Evolutionary conservation across 148 eudicot species (phyloP).

Genomic region (Camellia granthamiana): DNA sequence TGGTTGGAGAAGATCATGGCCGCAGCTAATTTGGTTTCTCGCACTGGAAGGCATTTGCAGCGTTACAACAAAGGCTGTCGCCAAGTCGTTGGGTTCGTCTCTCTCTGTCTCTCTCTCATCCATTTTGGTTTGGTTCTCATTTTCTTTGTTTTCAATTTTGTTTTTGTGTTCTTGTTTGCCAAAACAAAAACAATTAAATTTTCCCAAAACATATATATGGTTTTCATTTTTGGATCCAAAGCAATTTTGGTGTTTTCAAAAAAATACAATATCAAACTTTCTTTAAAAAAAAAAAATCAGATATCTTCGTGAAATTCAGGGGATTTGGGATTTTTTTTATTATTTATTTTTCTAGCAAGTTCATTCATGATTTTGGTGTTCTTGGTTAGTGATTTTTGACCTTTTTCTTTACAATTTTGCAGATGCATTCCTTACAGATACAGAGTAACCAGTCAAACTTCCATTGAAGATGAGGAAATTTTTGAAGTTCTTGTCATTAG

Average conservation of each 20-base stretch:
- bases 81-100: constrained; percentile 48
- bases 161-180: too few relatives aligned
- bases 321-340: background rate
- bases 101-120: background rate
- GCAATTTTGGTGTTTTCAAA: too few relatives aligned
- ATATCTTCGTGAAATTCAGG: too few relatives aligned
- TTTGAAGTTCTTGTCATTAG: constrained; percentile 64
- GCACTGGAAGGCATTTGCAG: constrained; percentile 55
- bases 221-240: too few relatives aligned
- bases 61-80: constrained; percentile 44
- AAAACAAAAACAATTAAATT: too few relatives aligned
- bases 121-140: too few relatives aligned
- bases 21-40: constrained; percentile 29
- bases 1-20: constrained; percentile 15
- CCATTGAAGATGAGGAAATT: constrained; percentile 2
- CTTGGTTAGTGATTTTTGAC: too few relatives aligned
- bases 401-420: constrained; percentile 12
- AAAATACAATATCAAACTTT: too few relatives aligned
- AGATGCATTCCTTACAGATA: constrained; percentile 61
- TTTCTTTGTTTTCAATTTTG: too few relatives aligned
- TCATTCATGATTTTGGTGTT: background rate
- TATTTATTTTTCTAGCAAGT: background rate
- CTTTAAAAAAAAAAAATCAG: too few relatives aligned
- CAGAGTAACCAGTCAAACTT: constrained; percentile 8
- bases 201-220: too few relatives aligned